These are phyloP conservation scores for Pelargonium cotyledonis DNA, from an alignment of 441 rosid species.

Conservation along the genomic window DNA sequence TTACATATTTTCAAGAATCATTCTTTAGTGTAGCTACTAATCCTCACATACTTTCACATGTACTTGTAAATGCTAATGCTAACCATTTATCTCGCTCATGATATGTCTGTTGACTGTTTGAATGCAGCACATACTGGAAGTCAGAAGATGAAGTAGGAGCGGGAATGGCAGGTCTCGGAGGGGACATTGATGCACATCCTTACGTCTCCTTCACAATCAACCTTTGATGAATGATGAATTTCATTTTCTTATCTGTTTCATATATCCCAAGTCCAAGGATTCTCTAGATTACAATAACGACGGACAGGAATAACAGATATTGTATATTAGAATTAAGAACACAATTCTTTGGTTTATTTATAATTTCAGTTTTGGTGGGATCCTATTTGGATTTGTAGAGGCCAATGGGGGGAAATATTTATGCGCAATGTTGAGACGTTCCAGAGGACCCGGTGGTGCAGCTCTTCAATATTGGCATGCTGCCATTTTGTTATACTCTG, in stretches of 20 bases:
- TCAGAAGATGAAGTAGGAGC: slow-evolving; percentile 69
- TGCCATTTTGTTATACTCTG: too few relatives aligned
- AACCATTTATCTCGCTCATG: background rate
- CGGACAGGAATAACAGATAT: slow-evolving; percentile 16
- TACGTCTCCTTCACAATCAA: slow-evolving; percentile 76
- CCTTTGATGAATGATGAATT: slow-evolving; percentile 30
- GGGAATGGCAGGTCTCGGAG: slow-evolving; percentile 73
- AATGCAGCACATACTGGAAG: slow-evolving; percentile 88
- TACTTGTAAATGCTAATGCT: too few relatives aligned
- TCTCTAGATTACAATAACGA: slow-evolving; percentile 28
- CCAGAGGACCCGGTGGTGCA: too few relatives aligned
- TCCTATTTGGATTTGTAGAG: background rate
- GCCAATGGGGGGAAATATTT: background rate
- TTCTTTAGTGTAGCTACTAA: background rate
- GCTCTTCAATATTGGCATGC: too few relatives aligned
- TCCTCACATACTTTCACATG: background rate
- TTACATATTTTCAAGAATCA: too few relatives aligned
- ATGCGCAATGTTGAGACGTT: background rate
- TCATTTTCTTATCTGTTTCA: slow-evolving; percentile 2
- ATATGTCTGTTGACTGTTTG: background rate
- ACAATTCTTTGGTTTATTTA: slow-evolving; percentile 1
- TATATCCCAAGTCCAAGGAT: slow-evolving; percentile 16
- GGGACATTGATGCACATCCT: slow-evolving; percentile 73
- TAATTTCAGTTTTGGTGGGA: background rate
- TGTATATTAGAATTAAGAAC: background rate